Evolutionary conservation across 441 rosid species (phyloP), one percentile per base, ranked within the genome.

Genomic region (Pelargonium cotyledonis): DNA sequence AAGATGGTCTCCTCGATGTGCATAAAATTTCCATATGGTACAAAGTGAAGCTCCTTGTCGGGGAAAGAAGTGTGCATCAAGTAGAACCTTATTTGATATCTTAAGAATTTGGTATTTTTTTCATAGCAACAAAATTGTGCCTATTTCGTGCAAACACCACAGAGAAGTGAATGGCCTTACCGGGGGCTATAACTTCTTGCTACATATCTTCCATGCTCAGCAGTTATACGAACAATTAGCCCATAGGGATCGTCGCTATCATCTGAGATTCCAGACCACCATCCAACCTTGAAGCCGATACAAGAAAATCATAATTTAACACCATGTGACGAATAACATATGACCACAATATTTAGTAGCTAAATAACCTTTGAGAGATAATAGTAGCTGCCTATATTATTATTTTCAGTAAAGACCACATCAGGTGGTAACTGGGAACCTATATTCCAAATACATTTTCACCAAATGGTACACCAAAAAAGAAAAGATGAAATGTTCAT

Each of bases 131-230:
- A 57, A 2, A 57, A 26, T 57, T 57, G 63, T 12, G 6, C 63
- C 31, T 57, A 57, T 23, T 57, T 57, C 29, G 8, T 19, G 29
- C 29, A 21, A 55, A 55, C 18, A 57, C 63, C 63, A 18, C 19
- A 11, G 21, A 53, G 60, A 51, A 64, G 65, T 15, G 40, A 76
- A 68, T 40, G 43, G 43, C 44, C 75, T 68, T 87, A 94, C 99
- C 96, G 84, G 62, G 99, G 96, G 77, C 86, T 88, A 47, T 87
- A 91, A 79, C 94, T 88, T 82, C 91, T 84, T 41, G 96, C 99
- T 14, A 95, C 91, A 84, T 89, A 94, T 88, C 95, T 86, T 78
- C 96, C 99, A 82, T 94, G 94, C 81, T 94, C 99, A 14, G 99
- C 91, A 75, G 96, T 94, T 71, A 94, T 87, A 49, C 79, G 86